Evolutionary conservation across 441 rosid genomes (phyloP).

Genomic region (Rhodomyrtus psidioides): DNA sequence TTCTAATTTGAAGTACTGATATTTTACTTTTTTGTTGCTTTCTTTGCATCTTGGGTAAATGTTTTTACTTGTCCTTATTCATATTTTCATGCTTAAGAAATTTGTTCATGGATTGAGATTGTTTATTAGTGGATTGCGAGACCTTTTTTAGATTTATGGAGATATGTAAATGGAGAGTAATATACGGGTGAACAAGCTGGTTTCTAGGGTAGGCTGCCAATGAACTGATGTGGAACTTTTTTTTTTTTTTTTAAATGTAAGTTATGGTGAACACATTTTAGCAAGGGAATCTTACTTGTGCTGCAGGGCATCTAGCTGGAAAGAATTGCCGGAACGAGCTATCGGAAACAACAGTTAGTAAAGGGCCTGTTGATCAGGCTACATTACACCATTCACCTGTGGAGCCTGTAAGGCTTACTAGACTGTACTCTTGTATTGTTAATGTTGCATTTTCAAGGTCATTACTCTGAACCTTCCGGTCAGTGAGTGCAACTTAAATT

Average conservation of each 20-base stretch:
- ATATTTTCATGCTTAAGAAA: not conserved
- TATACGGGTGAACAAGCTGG: not conserved
- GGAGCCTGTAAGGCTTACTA: not conserved
- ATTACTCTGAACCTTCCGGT: not conserved
- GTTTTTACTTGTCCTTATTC: not conserved
- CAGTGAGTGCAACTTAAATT: not conserved
- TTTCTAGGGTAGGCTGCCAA: not conserved
- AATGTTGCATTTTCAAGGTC: not conserved
- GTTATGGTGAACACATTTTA: not conserved
- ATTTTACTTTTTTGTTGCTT: not conserved
- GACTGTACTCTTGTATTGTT: not conserved
- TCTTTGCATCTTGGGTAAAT: not conserved
- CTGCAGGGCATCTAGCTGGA: not conserved
- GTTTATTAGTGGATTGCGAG: not conserved
- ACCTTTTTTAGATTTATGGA: not conserved
- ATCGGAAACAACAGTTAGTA: not conserved
- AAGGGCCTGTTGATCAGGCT: not conserved
- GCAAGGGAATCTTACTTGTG: not conserved
- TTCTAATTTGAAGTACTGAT: not conserved
- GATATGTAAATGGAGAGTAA: not conserved
- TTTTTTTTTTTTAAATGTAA: not conserved
- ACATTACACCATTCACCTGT: not conserved
- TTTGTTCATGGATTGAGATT: not conserved
- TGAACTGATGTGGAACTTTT: not conserved
- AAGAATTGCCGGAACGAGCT: not conserved